Percentiles rank a stretch among this genome's conserved stretches.
Conservation (phyloP, 2,329 filamentous ascomycete genomes). For the Aspergillus puulaauensis region DNA sequence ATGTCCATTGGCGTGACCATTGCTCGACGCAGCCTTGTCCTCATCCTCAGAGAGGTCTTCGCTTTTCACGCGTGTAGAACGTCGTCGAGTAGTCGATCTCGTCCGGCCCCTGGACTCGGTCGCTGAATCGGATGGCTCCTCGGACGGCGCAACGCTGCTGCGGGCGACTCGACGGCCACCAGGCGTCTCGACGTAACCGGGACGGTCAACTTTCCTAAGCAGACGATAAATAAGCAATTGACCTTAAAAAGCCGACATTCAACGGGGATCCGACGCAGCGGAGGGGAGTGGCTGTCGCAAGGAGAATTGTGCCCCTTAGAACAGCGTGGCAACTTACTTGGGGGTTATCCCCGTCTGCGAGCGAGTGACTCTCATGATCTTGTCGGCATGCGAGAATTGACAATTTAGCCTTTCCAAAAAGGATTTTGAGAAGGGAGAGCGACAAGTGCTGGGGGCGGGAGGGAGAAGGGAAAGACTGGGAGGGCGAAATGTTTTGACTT, state of each 20-base stretch:
- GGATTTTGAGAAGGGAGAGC: neutral
- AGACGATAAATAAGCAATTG: neutral
- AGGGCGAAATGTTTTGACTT: conserved; percentile 11
- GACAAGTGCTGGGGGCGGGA: neutral
- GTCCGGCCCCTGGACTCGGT: conserved; percentile 18
- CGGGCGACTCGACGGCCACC: conserved; percentile 43
- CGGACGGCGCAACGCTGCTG: conserved; percentile 39
- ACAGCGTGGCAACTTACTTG: conserved; percentile 40
- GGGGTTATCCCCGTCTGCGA: conserved; percentile 54
- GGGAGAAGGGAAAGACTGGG: neutral
- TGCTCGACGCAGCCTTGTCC: conserved; percentile 17
- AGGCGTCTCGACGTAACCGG: conserved; percentile 55
- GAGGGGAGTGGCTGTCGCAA: conserved; percentile 2
- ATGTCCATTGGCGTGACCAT: conserved; percentile 15
- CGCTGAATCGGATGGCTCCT: conserved; percentile 29
- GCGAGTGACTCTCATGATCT: conserved; percentile 48
- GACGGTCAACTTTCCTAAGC: conserved; percentile 51
- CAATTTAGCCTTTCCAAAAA: neutral
- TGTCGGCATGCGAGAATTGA: conserved; percentile 17
- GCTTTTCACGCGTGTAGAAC: conserved; percentile 27
- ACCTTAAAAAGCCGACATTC: no score
- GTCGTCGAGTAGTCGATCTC: conserved; percentile 31
- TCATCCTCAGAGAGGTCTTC: conserved; percentile 28
- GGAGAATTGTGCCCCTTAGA: neutral
- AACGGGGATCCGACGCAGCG: neutral